Percentiles rank a stretch among this genome's conserved stretches.
phyloP scores from a whole-genome alignment of 257 asterid species.

The Scutellaria baicalensis region DNA sequence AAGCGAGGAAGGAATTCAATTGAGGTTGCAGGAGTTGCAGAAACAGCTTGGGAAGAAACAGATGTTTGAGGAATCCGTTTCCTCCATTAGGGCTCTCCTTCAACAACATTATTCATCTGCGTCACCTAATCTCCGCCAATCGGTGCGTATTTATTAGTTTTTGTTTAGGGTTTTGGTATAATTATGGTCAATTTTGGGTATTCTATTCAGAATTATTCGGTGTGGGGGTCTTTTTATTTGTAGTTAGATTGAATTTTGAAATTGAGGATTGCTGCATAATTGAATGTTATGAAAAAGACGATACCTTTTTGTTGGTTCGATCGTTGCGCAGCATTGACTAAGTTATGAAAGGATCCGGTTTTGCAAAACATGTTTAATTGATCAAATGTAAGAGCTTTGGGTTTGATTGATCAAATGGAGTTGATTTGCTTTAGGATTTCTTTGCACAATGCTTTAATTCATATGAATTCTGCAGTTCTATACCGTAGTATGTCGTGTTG shows the following conservation, averaged over 20 bases:
- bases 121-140: conserved; percentile 57
- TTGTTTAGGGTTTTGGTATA: background rate
- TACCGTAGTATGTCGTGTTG: conserved; percentile 67
- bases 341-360: background rate
- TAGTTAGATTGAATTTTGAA: background rate
- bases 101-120: conserved; percentile 62
- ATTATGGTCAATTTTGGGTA: background rate
- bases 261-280: background rate
- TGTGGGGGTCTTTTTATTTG: background rate
- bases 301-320: background rate
- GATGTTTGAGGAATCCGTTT: conserved; percentile 72
- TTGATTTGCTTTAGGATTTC: background rate
- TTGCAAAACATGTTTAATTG: background rate
- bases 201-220: background rate
- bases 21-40: conserved; percentile 64
- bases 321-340: background rate
- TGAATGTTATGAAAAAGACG: background rate
- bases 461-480: conserved; percentile 50
- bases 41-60: conserved; percentile 71
- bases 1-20: conserved; percentile 43
- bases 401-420: background rate
- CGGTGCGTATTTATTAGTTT: conserved; percentile 31
- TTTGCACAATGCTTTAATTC: background rate
- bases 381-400: background rate
- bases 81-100: conserved; percentile 63